Evolutionary conservation across 495 filamentous ascomycete species (phyloP).

Genomic region (Jackrogersella multiformis): DNA sequence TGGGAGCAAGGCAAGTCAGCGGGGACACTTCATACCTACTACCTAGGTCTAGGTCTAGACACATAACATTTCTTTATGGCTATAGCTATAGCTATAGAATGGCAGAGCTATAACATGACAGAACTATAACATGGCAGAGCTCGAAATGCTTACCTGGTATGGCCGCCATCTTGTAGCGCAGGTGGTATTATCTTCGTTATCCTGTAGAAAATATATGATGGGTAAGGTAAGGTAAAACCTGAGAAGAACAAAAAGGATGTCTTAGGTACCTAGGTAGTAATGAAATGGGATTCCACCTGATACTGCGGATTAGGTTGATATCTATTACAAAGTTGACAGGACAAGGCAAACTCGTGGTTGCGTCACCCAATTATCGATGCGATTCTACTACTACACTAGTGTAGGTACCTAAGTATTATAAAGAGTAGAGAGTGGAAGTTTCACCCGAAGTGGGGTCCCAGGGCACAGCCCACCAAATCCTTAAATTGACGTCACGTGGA

Average conservation of each 20-base stretch:
- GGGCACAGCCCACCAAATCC: slow-evolving; percentile 17
- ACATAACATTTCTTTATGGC: too few relatives aligned
- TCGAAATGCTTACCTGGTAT: slow-evolving; percentile 64
- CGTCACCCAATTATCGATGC: slow-evolving; percentile 44
- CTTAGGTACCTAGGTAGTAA: neutral
- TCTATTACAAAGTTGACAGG: neutral
- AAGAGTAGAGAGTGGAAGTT: too few relatives aligned
- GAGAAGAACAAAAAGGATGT: too few relatives aligned
- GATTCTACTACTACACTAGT: slow-evolving; percentile 36
- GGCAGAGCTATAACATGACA: too few relatives aligned
- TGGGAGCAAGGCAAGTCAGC: slow-evolving; percentile 15
- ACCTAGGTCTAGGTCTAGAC: too few relatives aligned
- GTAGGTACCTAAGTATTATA: too few relatives aligned
- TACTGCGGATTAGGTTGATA: too few relatives aligned
- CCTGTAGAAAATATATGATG: neutral
- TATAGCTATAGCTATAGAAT: too few relatives aligned
- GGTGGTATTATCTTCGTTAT: neutral
- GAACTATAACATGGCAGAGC: too few relatives aligned
- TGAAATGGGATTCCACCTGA: too few relatives aligned
- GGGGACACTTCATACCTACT: neutral
- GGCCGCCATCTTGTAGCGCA: slow-evolving; percentile 60
- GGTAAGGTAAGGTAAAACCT: neutral
- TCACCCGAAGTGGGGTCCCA: slow-evolving; percentile 14
- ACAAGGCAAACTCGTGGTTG: slow-evolving; percentile 44
- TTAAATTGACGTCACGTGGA: slow-evolving; percentile 5